phyloP scores from a whole-genome alignment of 768 basidiomycete species.

The Mycena maculata region DNA sequence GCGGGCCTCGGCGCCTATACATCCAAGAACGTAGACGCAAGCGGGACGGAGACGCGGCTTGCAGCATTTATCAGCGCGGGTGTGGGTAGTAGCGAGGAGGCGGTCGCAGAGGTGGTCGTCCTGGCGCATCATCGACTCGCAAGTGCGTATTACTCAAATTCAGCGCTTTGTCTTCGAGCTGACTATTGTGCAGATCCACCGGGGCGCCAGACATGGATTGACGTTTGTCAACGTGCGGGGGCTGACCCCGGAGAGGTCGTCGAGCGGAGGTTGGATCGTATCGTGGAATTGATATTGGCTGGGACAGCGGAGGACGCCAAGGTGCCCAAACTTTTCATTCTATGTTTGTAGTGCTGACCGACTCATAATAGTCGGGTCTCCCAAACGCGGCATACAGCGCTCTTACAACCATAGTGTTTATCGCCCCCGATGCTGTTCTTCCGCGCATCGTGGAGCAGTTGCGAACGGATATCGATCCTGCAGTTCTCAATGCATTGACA shows the following conservation, averaged over 20 bases:
- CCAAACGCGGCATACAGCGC: slow-evolving; percentile 80
- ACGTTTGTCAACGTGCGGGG: slow-evolving; percentile 75
- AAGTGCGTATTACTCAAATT: slow-evolving; percentile 57
- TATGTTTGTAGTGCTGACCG: background rate
- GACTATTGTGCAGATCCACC: slow-evolving; percentile 41
- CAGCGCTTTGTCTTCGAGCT: slow-evolving; percentile 48
- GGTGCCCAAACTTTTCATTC: slow-evolving; percentile 46
- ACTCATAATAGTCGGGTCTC: slow-evolving; percentile 58
- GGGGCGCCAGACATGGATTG: slow-evolving; percentile 79
- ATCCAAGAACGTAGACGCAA: slow-evolving; percentile 17
- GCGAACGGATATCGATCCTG: slow-evolving; percentile 69
- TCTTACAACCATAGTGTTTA: slow-evolving; percentile 81
- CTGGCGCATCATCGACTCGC: slow-evolving; percentile 42
- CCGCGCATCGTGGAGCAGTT: slow-evolving; percentile 79
- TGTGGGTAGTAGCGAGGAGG: slow-evolving; percentile 26
- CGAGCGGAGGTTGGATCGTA: slow-evolving; percentile 57
- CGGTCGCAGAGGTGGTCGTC: slow-evolving; percentile 25
- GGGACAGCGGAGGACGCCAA: slow-evolving; percentile 59
- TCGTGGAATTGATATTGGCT: slow-evolving; percentile 62
- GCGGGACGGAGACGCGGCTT: slow-evolving; percentile 23
- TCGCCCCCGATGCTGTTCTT: slow-evolving; percentile 76
- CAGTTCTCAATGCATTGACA: slow-evolving; percentile 70
- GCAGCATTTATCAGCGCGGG: slow-evolving; percentile 32
- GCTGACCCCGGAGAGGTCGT: slow-evolving; percentile 76
- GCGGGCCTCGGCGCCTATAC: slow-evolving; percentile 28